Evolutionary conservation across 108 stramenopile species (phyloP), one percentile per base, ranked within the genome.

Genomic region (Cyclotella kingstonii): DNA sequence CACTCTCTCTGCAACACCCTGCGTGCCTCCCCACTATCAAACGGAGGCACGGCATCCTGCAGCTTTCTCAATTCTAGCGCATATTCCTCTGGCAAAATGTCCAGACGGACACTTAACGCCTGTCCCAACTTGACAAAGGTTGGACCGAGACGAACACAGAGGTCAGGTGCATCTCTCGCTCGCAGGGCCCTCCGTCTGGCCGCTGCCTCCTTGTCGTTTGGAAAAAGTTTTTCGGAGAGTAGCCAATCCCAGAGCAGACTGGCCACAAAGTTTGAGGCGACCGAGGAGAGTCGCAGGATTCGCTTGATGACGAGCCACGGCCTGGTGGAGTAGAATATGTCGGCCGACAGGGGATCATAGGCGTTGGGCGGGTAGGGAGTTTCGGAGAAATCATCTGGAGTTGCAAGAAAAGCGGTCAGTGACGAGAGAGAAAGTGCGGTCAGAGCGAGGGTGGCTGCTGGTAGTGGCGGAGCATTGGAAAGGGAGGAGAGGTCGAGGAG

Each of bases 121-220:
- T 96, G 95, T 0, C 93, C 92, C n/a, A 95, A 54, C 36, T 86
- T 85, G 52, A 85, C 83, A 44, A 93, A 96, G 9, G 93, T 93
- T 0, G 95, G 95, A 0, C 95, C 95, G 0, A 89, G 76, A 33
- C 86, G 53, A 38, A 81, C 71, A 45, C 84, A 76, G 10, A 95
- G 59, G 11, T 38, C 36, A 41, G 86, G 42, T 8, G 85, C 72
- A 64, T 87, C 84, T 41, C 48, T 66, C 36, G 91, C 94, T 21
- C 94, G 74, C 21, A 53, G 66, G 14, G 81, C 91, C 41, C 84
- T 86, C 44, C 56, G 60, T 27, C 80, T 73, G 43, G 88, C 45
- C 31, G 82, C 86, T 2, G 77, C 73, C 51, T 81, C 83, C 11
- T 81, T 78, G 22, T 84, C 82, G 54, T 85, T 82, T 22, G 45